Base-by-base conservation (phyloP, 257 asterid genomes). In the Fraxinus anomala region DNA sequence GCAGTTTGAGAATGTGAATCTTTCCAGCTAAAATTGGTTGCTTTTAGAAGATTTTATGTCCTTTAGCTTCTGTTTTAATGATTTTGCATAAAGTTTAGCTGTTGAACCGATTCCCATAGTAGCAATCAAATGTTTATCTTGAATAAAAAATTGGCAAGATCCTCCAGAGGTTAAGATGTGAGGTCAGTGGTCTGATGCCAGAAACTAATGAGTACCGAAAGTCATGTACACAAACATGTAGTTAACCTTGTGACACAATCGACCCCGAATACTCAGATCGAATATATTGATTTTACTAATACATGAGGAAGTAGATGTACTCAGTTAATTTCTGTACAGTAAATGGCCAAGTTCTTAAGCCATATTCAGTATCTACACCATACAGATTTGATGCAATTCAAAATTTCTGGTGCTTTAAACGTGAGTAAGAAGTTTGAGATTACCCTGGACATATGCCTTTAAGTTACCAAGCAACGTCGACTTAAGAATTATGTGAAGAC, bases 351-450 rank as follows among this genome's bases (percentile, higher is more conserved):
- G 39, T 68, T 67, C 31, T 30, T 0, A 30, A 47, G 16, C 79
- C 78, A 67, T 49, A 69, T 73, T 79, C 69, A 47, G 81, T 61
- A 69, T 67, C 44, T 40, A 77, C 81, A 76, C 33, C 68, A 40
- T 44, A 72, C 74, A 75, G 77, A 75, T 78, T 68, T 65, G 51
- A 81, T 78, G 73, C 24, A 69, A 36, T 77, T 36, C 84, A 82
- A 82, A 86, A 80, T 83, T 80, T 79, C 19, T 1, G 78, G 70
- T 81, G 75, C 75, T 26, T 36, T 61, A 73, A 70, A 63, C 85
- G 75, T 73, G 26, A 21, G 54, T 68, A 70, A 70, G 75, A 74
- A 39, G 77, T 80, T 73, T 33, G 66, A 63, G 34, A 47, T 30
- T 72, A 28, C 34, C 77, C 26, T 9, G 67, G 70, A 75, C 65